Percentiles rank a stretch among this genome's conserved stretches.
Evolutionary conservation across 495 filamentous ascomycete species (phyloP).

Genomic region (Podospora fimiseda): DNA sequence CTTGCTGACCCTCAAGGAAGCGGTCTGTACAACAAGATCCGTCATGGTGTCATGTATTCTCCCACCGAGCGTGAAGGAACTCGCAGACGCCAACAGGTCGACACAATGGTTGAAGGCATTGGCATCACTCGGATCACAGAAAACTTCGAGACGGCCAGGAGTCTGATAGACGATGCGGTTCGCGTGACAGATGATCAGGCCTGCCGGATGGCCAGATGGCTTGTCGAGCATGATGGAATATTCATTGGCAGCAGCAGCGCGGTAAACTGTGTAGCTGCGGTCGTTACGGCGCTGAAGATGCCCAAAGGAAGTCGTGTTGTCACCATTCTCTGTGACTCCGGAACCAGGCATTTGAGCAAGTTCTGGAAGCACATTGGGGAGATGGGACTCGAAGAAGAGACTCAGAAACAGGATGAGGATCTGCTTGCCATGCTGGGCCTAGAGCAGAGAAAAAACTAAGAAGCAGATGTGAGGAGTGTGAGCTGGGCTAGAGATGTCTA

Average conservation of each 20-base stretch:
- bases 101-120: slow-evolving; percentile 94
- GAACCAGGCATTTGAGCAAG: slow-evolving; percentile 73
- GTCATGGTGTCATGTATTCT: slow-evolving; percentile 94
- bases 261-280: slow-evolving; percentile 92
- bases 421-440: slow-evolving; percentile 34
- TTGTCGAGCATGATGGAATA: slow-evolving; percentile 93
- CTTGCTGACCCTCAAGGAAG: slow-evolving; percentile 93
- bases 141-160: slow-evolving; percentile 82
- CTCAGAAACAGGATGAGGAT: slow-evolving; percentile 16
- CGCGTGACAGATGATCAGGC: slow-evolving; percentile 90
- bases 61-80: slow-evolving; percentile 83
- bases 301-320: slow-evolving; percentile 68
- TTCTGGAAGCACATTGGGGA: not conserved
- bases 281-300: slow-evolving; percentile 66
- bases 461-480: not conserved
- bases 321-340: slow-evolving; percentile 87
- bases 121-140: slow-evolving; percentile 87
- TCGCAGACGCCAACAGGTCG: slow-evolving; percentile 78
- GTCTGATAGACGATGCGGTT: slow-evolving; percentile 82
- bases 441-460: slow-evolving; percentile 14
- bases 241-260: slow-evolving; percentile 92
- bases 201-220: slow-evolving; percentile 83
- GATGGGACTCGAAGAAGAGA: slow-evolving; percentile 16
- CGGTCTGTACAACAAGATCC: slow-evolving; percentile 84
- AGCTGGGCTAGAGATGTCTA: too few species aligned